These are phyloP conservation scores for Omphalea diandra DNA, from an alignment of 441 rosid genomes.

Conservation along the genomic window DNA sequence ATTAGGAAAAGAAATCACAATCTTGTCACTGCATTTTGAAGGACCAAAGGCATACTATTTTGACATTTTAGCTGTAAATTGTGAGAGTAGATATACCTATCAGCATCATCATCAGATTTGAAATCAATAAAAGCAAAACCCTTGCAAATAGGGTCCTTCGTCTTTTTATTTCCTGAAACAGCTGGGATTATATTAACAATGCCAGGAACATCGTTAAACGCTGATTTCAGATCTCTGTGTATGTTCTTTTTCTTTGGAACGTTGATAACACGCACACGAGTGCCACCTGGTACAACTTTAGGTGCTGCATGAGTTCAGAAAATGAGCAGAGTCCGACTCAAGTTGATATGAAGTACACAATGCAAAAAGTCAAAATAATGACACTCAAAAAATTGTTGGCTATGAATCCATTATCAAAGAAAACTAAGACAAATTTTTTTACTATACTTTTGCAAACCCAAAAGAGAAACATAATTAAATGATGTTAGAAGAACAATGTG, in stretches of 20 bases:
- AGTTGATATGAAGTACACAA: neutral
- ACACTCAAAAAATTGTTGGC: neutral
- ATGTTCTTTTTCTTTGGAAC: conserved; percentile 93
- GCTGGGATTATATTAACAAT: conserved; percentile 55
- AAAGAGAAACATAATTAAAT: neutral
- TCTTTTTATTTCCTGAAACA: conserved; percentile 80
- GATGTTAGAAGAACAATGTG: neutral
- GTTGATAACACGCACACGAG: conserved; percentile 55
- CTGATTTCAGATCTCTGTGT: conserved; percentile 69
- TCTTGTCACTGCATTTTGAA: too few relatives aligned
- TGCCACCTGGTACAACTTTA: conserved; percentile 43
- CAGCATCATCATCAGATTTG: conserved; percentile 56
- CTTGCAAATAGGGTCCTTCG: conserved; percentile 81
- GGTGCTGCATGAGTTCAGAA: conserved; percentile 31
- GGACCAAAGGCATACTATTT: neutral
- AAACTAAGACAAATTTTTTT: neutral
- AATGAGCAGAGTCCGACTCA: conserved; percentile 12
- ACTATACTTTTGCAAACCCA: neutral
- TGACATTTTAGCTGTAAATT: neutral
- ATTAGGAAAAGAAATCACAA: neutral
- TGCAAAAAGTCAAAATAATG: neutral
- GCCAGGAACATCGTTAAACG: conserved; percentile 64
- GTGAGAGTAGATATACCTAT: conserved; percentile 44
- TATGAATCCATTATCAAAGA: neutral
- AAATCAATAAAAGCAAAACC: conserved; percentile 78